Percentiles rank a stretch among this genome's conserved stretches.
phyloP scores from a whole-genome alignment of 2,329 filamentous ascomycete genomes.

The Colletotrichum acutatum region DNA sequence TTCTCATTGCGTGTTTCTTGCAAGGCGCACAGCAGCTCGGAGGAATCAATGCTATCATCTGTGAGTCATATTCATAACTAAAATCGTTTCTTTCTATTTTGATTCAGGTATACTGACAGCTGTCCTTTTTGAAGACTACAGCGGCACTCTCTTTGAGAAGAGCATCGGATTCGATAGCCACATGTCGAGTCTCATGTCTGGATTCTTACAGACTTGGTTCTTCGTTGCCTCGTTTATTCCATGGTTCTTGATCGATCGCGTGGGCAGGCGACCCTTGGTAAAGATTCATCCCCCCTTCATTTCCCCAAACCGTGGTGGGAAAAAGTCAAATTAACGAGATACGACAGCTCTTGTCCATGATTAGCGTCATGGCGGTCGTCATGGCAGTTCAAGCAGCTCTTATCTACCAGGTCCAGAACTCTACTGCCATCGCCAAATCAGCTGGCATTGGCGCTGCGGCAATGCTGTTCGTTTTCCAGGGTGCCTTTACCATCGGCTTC shows the following conservation, averaged over 20 bases:
- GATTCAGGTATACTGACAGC: neutral
- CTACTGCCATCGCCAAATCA: constrained; percentile 43
- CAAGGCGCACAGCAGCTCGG: constrained; percentile 55
- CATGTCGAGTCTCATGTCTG: constrained; percentile 62
- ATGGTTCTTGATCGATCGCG: constrained; percentile 58
- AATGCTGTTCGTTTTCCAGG: constrained; percentile 55
- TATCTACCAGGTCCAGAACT: constrained; percentile 52
- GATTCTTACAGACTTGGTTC: constrained; percentile 61
- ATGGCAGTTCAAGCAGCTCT: constrained; percentile 54
- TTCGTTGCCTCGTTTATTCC: constrained; percentile 54
- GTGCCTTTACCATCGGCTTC: constrained; percentile 52
- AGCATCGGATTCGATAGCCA: constrained; percentile 54
- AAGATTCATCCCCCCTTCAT: neutral
- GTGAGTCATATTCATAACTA: constrained; percentile 30
- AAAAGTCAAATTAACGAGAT: neutral
- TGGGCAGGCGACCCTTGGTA: constrained; percentile 50
- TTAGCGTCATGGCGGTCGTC: constrained; percentile 51
- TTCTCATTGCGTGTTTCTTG: constrained; percentile 46
- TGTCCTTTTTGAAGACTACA: constrained; percentile 47
- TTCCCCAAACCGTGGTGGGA: neutral
- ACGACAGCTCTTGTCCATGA: constrained; percentile 49
- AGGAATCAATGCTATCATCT: constrained; percentile 61
- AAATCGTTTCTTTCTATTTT: neutral
- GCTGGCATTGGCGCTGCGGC: constrained; percentile 52
- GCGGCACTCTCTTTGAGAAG: constrained; percentile 57